Base-by-base conservation (phyloP, 2,329 filamentous ascomycete genomes). In the Fusarium cyanostomum region DNA sequence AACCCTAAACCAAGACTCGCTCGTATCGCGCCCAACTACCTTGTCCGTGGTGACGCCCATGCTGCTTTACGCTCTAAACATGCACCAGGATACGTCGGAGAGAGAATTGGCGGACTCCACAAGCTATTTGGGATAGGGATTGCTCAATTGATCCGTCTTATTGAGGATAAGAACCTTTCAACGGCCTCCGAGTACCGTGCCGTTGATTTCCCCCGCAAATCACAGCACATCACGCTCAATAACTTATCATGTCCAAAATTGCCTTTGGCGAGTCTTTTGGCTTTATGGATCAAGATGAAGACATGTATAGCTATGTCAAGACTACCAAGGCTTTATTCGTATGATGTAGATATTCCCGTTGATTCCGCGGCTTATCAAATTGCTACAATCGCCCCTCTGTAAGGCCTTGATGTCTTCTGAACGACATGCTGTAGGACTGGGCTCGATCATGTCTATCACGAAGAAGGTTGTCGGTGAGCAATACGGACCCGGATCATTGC, bases 171-270 rank as follows among this genome's bases (percentile, higher is more conserved):
- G 12, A 45, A 59, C n/a, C 21, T 54, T 2, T 54, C 56, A 1
- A 50, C 56, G 5, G 21, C 38, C 10, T 26, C 38, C 3, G 39
- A 54, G 1, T 50, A 39, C 30, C 38, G 38, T 7, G 38, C 50
- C 3, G 33, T 54, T 13, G 50, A 54, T 7, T 49, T 59, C 41
- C 44, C 44, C 4, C 33, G 39, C 8, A 54, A 54, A 13, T 12
- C 27, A 1, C 50, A 50, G 33, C 54, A 45, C 16, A 50, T 59
- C 28, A 54, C 44, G 10, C 44, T 59, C 21, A 44, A 59, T 11
- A n/a, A n/a, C n/a, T n/a, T n/a, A 39, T 45, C 27, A 59, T 54
- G 15, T 39, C 33, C n/a, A 44, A 49, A 4, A 59, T 59, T 16
- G 50, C 38, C 4, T 54, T 45, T 41, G 56, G 44, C 5, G 44